These are phyloP conservation scores for Daedaleopsis sinensis DNA, from an alignment of 768 basidiomycete species.

Conservation along the genomic window DNA sequence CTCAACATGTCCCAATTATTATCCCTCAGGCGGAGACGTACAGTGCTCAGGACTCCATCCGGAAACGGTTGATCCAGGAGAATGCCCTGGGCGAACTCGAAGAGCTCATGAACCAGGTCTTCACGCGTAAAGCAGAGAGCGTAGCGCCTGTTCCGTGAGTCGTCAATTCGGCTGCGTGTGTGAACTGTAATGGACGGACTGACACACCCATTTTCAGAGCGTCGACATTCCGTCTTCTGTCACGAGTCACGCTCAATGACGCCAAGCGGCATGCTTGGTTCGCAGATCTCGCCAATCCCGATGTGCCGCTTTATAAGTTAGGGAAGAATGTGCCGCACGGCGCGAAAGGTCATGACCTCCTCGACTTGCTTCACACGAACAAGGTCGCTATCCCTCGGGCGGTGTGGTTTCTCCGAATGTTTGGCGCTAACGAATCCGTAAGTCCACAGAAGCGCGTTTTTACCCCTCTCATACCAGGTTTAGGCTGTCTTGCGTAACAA, in stretches of 20 bases:
- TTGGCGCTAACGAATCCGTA: slow-evolving; percentile 88
- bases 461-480: background rate
- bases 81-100: slow-evolving; percentile 64
- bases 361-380: slow-evolving; percentile 77
- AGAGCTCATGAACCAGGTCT: slow-evolving; percentile 77
- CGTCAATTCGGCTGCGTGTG: background rate
- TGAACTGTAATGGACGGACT: background rate
- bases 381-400: slow-evolving; percentile 81
- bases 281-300: slow-evolving; percentile 77
- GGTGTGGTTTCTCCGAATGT: slow-evolving; percentile 85
- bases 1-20: slow-evolving; percentile 3
- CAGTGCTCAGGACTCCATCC: slow-evolving; percentile 57
- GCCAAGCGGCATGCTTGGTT: slow-evolving; percentile 83
- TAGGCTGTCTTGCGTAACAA: slow-evolving; percentile 79
- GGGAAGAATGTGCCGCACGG: slow-evolving; percentile 88
- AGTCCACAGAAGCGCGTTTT: slow-evolving; percentile 12
- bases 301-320: slow-evolving; percentile 78
- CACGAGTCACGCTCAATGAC: slow-evolving; percentile 82
- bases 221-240: slow-evolving; percentile 77
- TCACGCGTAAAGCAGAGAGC: slow-evolving; percentile 60
- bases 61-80: slow-evolving; percentile 51
- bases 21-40: slow-evolving; percentile 59
- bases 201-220: slow-evolving; percentile 38
- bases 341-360: slow-evolving; percentile 80
- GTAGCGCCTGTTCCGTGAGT: slow-evolving; percentile 68